Evolutionary conservation across 2,329 filamentous ascomycete genomes (phyloP), one percentile per base, ranked within the genome.

Genomic region (Basipetospora chlamydospora): DNA sequence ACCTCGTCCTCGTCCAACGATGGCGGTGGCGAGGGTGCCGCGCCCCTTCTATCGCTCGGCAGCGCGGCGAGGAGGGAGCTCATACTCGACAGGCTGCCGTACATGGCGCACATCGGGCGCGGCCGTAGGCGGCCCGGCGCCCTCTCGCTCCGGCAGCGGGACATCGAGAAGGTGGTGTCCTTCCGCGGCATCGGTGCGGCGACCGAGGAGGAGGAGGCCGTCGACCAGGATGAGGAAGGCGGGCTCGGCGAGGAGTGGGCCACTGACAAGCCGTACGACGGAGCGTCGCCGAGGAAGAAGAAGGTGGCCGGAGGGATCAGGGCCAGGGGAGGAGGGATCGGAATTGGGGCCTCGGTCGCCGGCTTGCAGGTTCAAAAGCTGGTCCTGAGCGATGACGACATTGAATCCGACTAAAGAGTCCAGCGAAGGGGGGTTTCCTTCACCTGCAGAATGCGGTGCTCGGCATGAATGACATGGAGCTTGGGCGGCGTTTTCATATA

Each of bases 1-100:
- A 9, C 33, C n/a, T 4, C 26, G 6, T 16, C 21, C 9, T 7
- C 15, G 12, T 18, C 9, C 9, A 8, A 25, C 20, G 20, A 31
- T n/a, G 2, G 22, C 3, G 29, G 20, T 13, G 32, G 26, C 6
- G 37, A 16, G 8, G 26, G 11, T 12, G 38, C 51, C 2, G 37
- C 54, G 1, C 64, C 67, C 1, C 54, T 70, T 1, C 59, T 77
- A 12, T 71, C 73, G 1, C 65, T 78, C 2, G 77, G 78, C 29
- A 76, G 64, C 42, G 73, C 77, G 3, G 75, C 78, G 4, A 76
- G 77, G 25, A 68, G 67, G 28, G 83, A 88, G 53, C 68, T 90
- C 61, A 57, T 95, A 0, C 70, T 95, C 17, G 84, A 96, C 44
- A 76, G 85, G 7, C 66, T 98, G 1, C 90, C 90, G 0, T 96